Base-by-base conservation (phyloP, 768 basidiomycete species). In the Chalciporus piperatus region DNA sequence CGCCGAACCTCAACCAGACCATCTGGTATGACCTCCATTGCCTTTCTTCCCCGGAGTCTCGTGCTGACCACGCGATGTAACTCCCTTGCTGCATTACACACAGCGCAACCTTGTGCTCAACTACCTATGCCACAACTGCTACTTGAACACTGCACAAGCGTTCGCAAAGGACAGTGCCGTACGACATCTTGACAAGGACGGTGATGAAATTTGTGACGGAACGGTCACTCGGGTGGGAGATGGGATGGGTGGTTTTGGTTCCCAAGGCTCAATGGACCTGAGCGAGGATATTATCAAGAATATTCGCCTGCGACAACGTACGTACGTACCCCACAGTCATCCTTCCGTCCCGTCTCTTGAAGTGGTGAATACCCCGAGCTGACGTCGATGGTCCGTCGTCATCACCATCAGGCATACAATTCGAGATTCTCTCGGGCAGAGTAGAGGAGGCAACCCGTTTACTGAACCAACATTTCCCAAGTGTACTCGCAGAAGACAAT, bases 71-170 rank as follows among this genome's bases (percentile, higher is more conserved):
- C 30, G 43, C 40, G 23, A 37, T 14, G 9, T 25, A 40, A 35
- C 23, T 33, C 41, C 32, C 28, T 14, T 13, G 11, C 19, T 40
- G 25, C 27, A 22, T 27, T 47, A 13, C 52, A 12, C 51, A 11
- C 61, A 90, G 88, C 81, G 83, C 40, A 66, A 77, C 16, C 70
- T 92, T 41, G 84, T 92, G 14, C 72, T 92, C 33, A 84, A 89
- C 59, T 92, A 91, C 62, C 78, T 93, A 1, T 81, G 80, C 48
- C 87, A 92, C 59, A 77, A 81, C 37, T 85, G 85, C 51, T 89
- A 84, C 66, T 79, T 81, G n/a, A 71, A 72, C 35, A 89, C 91
- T 0, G 87, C 88, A 3, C 74, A 75, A 30, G 84, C 83, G 0
- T 89, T 93, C 55, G 75, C 77, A 7, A 72, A 74, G 38, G 86